Conservation (phyloP, 2,329 filamentous ascomycete genomes). For the Nemania serpens region DNA sequence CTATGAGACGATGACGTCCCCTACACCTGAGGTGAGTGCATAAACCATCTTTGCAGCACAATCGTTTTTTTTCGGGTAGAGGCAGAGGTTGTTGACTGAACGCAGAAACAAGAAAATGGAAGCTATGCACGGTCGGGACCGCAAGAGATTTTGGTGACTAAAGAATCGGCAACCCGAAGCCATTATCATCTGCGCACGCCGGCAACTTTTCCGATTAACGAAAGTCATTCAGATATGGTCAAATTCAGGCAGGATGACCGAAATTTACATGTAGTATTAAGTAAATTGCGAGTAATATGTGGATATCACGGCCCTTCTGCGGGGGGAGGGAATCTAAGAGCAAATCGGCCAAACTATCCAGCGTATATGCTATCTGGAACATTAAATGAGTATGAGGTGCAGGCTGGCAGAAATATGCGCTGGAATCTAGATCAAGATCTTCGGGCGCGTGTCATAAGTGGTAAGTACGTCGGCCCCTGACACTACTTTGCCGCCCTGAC, state of each 20-base stretch:
- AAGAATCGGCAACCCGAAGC: conserved; percentile 32
- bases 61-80: background rate
- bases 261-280: conserved; percentile 6
- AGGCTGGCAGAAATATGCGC: too few species aligned
- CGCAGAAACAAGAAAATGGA: background rate
- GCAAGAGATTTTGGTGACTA: conserved; percentile 27
- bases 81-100: background rate
- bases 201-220: conserved; percentile 30
- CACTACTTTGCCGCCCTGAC: too few species aligned
- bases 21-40: conserved; percentile 27
- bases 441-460: too few species aligned
- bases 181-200: conserved; percentile 1
- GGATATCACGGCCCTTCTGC: background rate
- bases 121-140: conserved; percentile 10
- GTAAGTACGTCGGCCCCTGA: too few species aligned
- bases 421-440: too few species aligned
- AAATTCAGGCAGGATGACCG: conserved; percentile 27
- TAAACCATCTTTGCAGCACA: background rate
- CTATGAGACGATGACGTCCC: conserved; percentile 34
- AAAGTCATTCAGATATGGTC: conserved; percentile 34
- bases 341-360: background rate
- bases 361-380: too few species aligned
- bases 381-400: too few species aligned
- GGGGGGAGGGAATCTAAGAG: background rate
- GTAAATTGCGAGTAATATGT: background rate